Percentiles rank a stretch among this genome's conserved stretches.
phyloP scores from a whole-genome alignment of 768 basidiomycete genomes.

The Hemileccinum rubropunctum region DNA sequence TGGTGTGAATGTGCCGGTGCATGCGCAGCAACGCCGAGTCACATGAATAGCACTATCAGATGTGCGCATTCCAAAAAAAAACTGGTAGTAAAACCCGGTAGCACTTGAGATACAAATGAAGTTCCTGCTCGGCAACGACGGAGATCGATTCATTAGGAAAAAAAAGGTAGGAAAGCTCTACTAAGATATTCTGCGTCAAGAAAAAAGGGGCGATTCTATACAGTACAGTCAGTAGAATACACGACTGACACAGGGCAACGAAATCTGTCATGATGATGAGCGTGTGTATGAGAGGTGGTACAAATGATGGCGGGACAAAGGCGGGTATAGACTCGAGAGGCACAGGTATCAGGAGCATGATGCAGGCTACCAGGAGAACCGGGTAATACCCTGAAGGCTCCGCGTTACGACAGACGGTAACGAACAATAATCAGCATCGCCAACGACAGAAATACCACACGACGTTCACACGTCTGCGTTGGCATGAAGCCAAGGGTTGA shows the following conservation, averaged over 20 bases:
- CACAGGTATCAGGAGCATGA: constrained; percentile 31
- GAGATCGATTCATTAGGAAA: no score
- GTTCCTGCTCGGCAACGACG: no score
- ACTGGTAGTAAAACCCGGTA: no score
- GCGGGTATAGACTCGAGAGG: constrained; percentile 26
- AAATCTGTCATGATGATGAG: constrained; percentile 18
- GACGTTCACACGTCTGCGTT: constrained; percentile 15
- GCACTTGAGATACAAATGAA: no score
- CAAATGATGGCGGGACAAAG: constrained; percentile 22
- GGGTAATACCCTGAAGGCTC: constrained; percentile 14
- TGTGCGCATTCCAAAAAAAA: no score
- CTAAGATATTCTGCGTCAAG: constrained; percentile 11
- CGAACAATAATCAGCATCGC: constrained; percentile 25
- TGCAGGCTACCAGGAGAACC: constrained; percentile 13
- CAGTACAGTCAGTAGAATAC: constrained; percentile 22
- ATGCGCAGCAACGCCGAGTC: no score
- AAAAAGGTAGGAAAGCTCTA: neutral
- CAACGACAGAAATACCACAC: constrained; percentile 8
- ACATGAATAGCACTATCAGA: no score
- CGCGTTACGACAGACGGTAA: constrained; percentile 16
- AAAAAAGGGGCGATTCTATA: constrained; percentile 5
- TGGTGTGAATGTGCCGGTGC: no score
- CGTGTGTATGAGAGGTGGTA: constrained; percentile 22
- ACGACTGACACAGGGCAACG: constrained; percentile 11
- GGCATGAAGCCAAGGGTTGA: constrained; percentile 9